Evolutionary conservation across 352 stramenopile species (phyloP), one percentile per base, ranked within the genome.

Genomic region (Globisporangium nagaii): DNA sequence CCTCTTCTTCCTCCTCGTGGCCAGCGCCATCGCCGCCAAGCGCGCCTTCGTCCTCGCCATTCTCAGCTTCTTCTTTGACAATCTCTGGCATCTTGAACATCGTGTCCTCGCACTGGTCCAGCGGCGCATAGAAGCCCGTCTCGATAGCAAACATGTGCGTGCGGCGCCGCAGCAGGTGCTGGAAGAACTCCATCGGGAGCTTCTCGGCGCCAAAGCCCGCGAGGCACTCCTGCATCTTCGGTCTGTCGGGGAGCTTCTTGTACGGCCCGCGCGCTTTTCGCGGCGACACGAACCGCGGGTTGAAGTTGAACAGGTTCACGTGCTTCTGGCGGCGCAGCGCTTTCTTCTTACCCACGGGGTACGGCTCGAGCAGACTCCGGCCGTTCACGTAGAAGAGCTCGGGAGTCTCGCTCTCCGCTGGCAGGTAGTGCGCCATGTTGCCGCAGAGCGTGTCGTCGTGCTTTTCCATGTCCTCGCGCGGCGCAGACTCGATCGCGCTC

Each of bases 381-480:
- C 73, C 77, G 44, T 83, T 84, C 7, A 83, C 68, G 50, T 86
- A 86, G 2, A 88, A 51, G 11, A 86, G 64, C 45, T 78, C 69
- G 2, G 71, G 52, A 5, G 50, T 31, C 0, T 53, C 41, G 19
- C 60, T 37, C n/a, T 67, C 42, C 17, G 58, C 53, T 4, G 78
- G 73, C 25, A 84, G 42, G 40, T 77, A 88, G 50, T 90, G 80
- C 11, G 73, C 71, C 46, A 88, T 73, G 56, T 69, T 87, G 12
- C 80, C 81, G 25, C 81, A 90, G 0, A 90, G 60, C 6, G 81
- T 88, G 36, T 78, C 63, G 12, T 65, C 67, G 44, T 91, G 79
- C 1, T 67, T 55, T 22, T 65, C 42, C 53, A 84, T 74, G 59
- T 88, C 81, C 15, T 74, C 43, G 49, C 82, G 84, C n/a, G 78